Base-by-base conservation (phyloP, 345 rosid species). In the Odontarrhena argentea region DNA sequence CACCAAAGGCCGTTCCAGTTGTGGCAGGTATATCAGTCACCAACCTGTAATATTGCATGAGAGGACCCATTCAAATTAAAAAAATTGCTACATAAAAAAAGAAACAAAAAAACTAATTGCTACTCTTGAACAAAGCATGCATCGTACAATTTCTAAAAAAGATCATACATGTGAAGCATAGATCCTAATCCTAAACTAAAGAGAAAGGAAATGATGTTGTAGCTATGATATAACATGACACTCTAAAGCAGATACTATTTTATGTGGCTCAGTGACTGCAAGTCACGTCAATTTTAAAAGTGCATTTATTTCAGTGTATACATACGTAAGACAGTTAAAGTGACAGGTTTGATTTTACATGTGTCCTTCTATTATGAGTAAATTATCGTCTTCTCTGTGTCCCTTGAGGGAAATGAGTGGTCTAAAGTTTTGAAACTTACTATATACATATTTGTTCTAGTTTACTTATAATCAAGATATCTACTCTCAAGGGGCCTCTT, bases 1-100 rank as follows among this genome's bases (percentile, higher is more conserved):
- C 34, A 67, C 72, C 72, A 46, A 67, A 67, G 14, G 36, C 12
- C 0, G 64, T 36, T 36, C 72, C 72, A 22, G 72, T 67, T 11
- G 72, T 67, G 63, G 72, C 72, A 22, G 72, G 72, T 55, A 67
- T 67, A 56, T 67, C 72, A 56, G 72, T 56, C 63, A 67, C 72
- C 47, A 55, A 58, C 64, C 72, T 67, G 42, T 42, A 52, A 12
- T 18, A 18, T 18, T 18, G 22, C 22, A 18, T 6, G 36, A 58
- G 12, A 58, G 24, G 11, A 58, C 7, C 36, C 46, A 37, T 38
- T 10, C 3, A 38, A 41, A n/a, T 11, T 57, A 6, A 12, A 40
- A 6, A 38, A 3, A 24, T 57, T 13, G 15, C 22, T 18, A 18
- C 22, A 18, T 18, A 18, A 18, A 18, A 18, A 18, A 18, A 18